Evolutionary conservation across 345 rosid genomes (phyloP).

Genomic region (Clausena lansium): DNA sequence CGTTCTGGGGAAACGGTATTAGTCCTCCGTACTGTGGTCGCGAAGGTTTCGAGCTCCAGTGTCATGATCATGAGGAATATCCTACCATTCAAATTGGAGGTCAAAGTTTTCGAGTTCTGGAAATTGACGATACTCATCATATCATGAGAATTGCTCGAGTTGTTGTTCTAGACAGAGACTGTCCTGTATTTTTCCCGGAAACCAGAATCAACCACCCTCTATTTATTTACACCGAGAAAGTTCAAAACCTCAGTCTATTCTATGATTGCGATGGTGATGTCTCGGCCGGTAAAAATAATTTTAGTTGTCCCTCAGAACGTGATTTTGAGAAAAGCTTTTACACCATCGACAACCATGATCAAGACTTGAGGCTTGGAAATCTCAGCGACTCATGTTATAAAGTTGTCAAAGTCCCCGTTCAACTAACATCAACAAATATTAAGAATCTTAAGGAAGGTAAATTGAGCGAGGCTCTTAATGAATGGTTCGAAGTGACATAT

Average conservation of each 20-base stretch:
- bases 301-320: neutral
- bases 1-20: conserved; percentile 60
- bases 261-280: neutral
- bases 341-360: neutral
- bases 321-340: no score
- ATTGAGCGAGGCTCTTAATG: neutral
- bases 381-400: neutral
- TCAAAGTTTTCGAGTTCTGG: conserved; percentile 12
- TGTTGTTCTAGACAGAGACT: neutral
- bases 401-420: neutral
- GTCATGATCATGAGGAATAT: conserved; percentile 1
- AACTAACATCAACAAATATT: neutral
- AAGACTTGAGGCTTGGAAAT: neutral
- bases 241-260: conserved; percentile 27
- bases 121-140: neutral
- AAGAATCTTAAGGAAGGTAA: neutral
- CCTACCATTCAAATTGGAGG: neutral
- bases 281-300: neutral
- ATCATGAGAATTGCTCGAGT: conserved; percentile 26
- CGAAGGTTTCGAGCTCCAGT: conserved; percentile 30
- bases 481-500: neutral
- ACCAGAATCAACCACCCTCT: neutral
- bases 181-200: conserved; percentile 1
- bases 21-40: conserved; percentile 36
- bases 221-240: neutral